Evolutionary conservation across 345 rosid genomes (phyloP), one percentile per base, ranked within the genome.

Genomic region (Bruguiera sexangula): DNA sequence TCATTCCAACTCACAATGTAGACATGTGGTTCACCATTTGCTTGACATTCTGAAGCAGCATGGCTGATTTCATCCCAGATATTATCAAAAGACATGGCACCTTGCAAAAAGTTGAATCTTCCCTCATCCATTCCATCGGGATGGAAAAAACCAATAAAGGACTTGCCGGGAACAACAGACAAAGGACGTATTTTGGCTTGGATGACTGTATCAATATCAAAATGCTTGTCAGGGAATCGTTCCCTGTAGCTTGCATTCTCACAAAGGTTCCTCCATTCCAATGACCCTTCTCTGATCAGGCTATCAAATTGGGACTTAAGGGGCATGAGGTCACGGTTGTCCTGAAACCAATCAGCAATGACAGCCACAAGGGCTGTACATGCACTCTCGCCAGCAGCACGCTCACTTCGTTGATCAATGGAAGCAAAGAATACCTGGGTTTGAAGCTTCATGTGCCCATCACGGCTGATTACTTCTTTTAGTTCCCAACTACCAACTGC

Each of bases 1-100:
- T 95, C 99, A 46, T 95, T 95, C 97, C 99, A 95, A 75, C 99
- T 89, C n/a, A 95, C 96, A 55, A 95, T 87, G 79, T 87, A 95
- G 50, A 88, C 77, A 72, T 77, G 86, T 32, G 92, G 92, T 69
- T 83, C 89, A 26, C 62, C 67, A 48, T 67, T 76, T 71, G 70
- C 30, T 6, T 79, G 73, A 62, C 79, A 75, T 75, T 84, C 86
- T 43, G 86, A 80, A 67, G 73, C 87, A 52, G 77, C 73, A 39
- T 50, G 77, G 75, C 83, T 87, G 65, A 95, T 84, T 83, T 89
- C 98, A 65, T 94, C 96, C 98, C 98, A 94, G 1, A 94, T 94
- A 77, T 77, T 86, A 74, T 94, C 98, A 64, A 94, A 94, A 3
- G 98, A 91, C 98, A 89, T 94, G 32, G 96, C 96, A 66, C 79